Percentiles rank a stretch among this genome's conserved stretches.
Conservation (phyloP, 2,329 filamentous ascomycete species). For the Epichloe hybrida region DNA sequence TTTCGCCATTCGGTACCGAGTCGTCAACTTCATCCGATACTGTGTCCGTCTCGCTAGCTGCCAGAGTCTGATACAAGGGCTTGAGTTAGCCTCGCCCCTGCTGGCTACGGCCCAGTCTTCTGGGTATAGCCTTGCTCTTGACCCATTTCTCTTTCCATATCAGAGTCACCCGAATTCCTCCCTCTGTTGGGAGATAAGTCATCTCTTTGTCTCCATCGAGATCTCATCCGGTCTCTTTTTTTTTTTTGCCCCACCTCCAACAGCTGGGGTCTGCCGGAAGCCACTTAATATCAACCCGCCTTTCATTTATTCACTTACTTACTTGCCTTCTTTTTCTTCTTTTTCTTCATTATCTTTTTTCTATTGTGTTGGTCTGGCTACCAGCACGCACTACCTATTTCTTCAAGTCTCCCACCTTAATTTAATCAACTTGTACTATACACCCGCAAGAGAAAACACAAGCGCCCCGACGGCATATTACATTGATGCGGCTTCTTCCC, state of each 20-base stretch:
- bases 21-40: slow-evolving; percentile 21
- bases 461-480: background rate
- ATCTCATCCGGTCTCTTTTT: slow-evolving; percentile 2
- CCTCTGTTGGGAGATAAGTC: background rate
- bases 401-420: background rate
- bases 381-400: slow-evolving; percentile 22
- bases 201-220: slow-evolving; percentile 10
- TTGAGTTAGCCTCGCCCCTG: slow-evolving; percentile 3
- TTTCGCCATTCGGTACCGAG: slow-evolving; percentile 18
- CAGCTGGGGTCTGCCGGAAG: slow-evolving; percentile 5
- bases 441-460: background rate
- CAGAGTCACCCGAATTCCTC: slow-evolving; percentile 8
- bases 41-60: background rate
- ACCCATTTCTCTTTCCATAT: slow-evolving; percentile 1
- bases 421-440: background rate
- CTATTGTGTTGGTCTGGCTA: slow-evolving; percentile 38
- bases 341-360: slow-evolving; percentile 9
- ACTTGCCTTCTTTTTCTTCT: slow-evolving; percentile 25
- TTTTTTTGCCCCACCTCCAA: slow-evolving; percentile 5
- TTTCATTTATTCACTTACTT: slow-evolving; percentile 24
- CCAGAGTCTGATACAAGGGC: slow-evolving; percentile 8
- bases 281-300: slow-evolving; percentile 17
- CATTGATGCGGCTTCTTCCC: background rate
- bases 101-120: slow-evolving; percentile 8
- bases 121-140: slow-evolving; percentile 4